Base-by-base conservation (phyloP, 2,329 filamentous ascomycete species). In the Pseudogymnoascus sp. region DNA sequence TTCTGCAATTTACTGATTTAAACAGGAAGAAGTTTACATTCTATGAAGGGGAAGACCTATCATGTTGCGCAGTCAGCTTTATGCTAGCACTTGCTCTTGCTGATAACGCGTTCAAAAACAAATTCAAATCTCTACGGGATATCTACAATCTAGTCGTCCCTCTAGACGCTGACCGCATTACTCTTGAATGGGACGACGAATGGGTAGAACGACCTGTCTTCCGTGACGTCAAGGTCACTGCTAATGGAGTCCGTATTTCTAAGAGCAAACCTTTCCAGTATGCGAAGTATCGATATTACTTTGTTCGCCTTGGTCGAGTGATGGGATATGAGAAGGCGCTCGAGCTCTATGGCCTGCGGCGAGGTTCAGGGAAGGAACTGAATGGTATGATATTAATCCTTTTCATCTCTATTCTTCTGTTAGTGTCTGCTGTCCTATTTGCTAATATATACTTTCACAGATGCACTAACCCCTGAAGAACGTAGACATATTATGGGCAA, bases 201-300 rank as follows among this genome's bases (percentile, higher is more conserved):
- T 71, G 53, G 67, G 64, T 33, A 21, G 47, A 68, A 40, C 50
- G 60, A 61, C 66, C 65, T 63, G 60, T 72, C 61, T 72, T 71
- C 64, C 65, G 65, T n/a, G 53, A 71, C 40, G 60, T 68, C 11
- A 61, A 71, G 61, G 10, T 60, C 31, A 68, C 65, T 63, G 4
- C 38, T 23, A 65, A 38, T 59, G 47, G 63, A 61, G 42, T 69
- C 42, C 47, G 50, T 17, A 65, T 72, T 47, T 68, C 67, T 44
- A 62, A 69, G 61, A 68, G 66, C 15, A 67, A 68, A 60, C 36
- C 62, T 23, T 69, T 79, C 10, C 72, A 75, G 63, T 80, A 80
- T 63, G 74, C 64, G 62, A 78, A 79, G 70, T 74, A 23, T 74
- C 72, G 28, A 75, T 74, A 64, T 71, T 61, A 47, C 76, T 66